phyloP scores from a whole-genome alignment of 1,139 yeast genomes.

The Yamadazyma mexicana region DNA sequence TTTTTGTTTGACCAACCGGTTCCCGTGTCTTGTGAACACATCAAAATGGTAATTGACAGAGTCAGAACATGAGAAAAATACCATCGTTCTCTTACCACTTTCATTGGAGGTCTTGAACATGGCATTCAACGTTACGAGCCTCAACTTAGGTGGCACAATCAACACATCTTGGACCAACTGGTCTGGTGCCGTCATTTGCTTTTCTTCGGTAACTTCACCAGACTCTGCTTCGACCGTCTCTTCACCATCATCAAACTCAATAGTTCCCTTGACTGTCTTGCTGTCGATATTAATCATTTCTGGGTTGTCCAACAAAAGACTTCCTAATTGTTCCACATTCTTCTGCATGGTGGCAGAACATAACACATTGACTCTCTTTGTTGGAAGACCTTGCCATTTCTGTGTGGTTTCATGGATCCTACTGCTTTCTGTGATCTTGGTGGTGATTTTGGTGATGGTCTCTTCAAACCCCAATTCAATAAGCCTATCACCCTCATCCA shows the following conservation, averaged over 20 bases:
- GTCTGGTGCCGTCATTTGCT: conserved; percentile 68
- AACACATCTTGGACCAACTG: conserved; percentile 78
- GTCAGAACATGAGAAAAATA: conserved; percentile 91
- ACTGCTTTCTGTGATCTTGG: conserved; percentile 49
- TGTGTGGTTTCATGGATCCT: conserved; percentile 37
- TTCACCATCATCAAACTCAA: conserved; percentile 39
- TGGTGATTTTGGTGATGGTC: conserved; percentile 75
- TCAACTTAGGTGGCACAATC: conserved; percentile 86
- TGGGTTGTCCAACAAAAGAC: conserved; percentile 69
- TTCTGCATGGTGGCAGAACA: conserved; percentile 95
- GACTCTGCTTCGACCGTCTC: conserved; percentile 15
- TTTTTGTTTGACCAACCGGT: conserved; percentile 32
- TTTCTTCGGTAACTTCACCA: not conserved
- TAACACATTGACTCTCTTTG: conserved; percentile 68
- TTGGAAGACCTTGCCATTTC: conserved; percentile 61
- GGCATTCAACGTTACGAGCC: conserved; percentile 80
- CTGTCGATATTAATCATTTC: conserved; percentile 54
- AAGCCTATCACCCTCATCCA: conserved; percentile 95
- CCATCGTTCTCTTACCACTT: conserved; percentile 59
- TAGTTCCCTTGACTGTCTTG: conserved; percentile 28
- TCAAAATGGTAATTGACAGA: conserved; percentile 90
- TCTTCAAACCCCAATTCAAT: conserved; percentile 97
- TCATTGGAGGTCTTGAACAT: conserved; percentile 46
- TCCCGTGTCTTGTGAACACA: conserved; percentile 62
- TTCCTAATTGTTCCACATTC: conserved; percentile 78